phyloP scores from a whole-genome alignment of 495 filamentous ascomycete genomes.

The Neurospora africana region DNA sequence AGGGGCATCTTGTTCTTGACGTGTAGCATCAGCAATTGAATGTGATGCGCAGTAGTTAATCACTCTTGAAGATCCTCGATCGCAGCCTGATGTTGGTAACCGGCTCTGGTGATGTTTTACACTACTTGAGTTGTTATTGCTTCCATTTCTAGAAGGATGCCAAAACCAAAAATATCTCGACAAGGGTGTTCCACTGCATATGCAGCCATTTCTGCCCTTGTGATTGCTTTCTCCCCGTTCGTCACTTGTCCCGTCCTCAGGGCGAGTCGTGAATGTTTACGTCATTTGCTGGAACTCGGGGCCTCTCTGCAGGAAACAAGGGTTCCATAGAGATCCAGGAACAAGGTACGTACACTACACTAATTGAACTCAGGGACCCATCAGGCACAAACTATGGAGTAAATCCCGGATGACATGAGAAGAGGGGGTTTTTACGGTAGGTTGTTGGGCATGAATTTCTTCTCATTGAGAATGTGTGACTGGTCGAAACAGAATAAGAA shows the following conservation, averaged over 20 bases:
- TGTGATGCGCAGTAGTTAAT: neutral
- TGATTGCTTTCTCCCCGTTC: neutral
- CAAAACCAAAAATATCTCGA: neutral
- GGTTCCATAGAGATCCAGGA: neutral
- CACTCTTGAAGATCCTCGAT: neutral
- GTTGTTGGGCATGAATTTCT: neutral
- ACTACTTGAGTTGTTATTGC: neutral
- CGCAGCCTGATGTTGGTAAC: too few species aligned
- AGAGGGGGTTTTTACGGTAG: too few species aligned
- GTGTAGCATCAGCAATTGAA: neutral
- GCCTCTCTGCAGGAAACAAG: neutral
- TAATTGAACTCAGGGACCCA: neutral
- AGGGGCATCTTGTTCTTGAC: neutral
- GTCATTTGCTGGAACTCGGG: neutral
- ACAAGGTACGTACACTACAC: neutral
- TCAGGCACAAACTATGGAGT: neutral
- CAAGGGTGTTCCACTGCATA: neutral
- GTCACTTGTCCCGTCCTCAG: neutral
- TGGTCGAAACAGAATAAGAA: neutral
- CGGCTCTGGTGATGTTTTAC: neutral
- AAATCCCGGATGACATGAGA: neutral
- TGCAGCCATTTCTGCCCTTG: neutral
- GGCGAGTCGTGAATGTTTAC: neutral
- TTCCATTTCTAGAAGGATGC: neutral
- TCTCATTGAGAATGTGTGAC: neutral